Evolutionary conservation across 179 eudicot genomes (phyloP), one percentile per base, ranked within the genome.

Genomic region (Silene vulgaris): DNA sequence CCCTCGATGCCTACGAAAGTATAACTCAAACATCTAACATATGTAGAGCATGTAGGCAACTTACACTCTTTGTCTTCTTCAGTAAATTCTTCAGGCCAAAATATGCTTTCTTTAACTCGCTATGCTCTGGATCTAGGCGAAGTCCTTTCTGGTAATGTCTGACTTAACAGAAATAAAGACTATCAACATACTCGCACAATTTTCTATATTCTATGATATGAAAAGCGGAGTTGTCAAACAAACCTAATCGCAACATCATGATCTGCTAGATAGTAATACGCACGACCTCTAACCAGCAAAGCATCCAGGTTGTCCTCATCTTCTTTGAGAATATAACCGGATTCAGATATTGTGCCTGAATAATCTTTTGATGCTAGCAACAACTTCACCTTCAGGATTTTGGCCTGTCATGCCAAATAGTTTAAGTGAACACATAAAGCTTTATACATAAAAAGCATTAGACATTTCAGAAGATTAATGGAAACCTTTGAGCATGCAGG

Each of bases 141-240:
- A 93, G 93, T 73, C 98, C 98, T 86, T 93, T 91, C 74, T 93
- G 98, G 80, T 83, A 93, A 87, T 93, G 97, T 85, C 97, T 93
- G 88, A 74, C 37, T 63, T 26, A 32, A 56, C 20, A 78, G 52
- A 82, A 19, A 76, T 11, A 37, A 73, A 64, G 40, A 65, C 2
- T 4, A 23, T 45, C 40, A 63, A 67, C 62, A 71, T 29, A 56
- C 32, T 35, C 13, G 17, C 23, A 48, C 56, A 71, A 12, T 21
- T 66, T 8, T 29, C 29, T 8, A 74, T 2, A 43, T 73, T 20
- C 29, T 28, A 65, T 13, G 16, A 67, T 12, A 77, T 50, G 32
- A 21, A 16, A 13, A 20, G 69, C 1, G 56, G 14, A 73, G 17
- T 69, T 30, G 14, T 30, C 63, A 30, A 71, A 79, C 88, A 71